Evolutionary conservation across 257 asterid genomes (phyloP).

Genomic region (Datura wrightii): DNA sequence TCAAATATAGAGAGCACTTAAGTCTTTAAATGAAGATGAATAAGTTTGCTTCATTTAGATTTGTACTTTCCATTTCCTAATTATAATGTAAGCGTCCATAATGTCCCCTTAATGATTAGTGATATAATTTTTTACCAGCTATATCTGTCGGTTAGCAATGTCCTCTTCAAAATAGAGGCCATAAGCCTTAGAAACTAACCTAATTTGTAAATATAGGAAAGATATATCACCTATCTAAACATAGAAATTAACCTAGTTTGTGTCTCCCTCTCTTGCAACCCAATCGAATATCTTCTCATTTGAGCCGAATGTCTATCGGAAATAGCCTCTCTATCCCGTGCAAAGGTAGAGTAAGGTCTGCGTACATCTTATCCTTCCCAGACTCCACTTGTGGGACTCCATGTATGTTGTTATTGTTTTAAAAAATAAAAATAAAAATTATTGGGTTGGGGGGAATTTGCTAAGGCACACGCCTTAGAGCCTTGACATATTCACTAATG

Average conservation of each 20-base stretch:
- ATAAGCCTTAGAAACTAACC: not conserved
- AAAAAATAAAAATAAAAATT: not conserved
- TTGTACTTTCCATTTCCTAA: not conserved
- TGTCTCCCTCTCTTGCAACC: no score
- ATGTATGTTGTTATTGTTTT: not conserved
- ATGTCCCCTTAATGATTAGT: not conserved
- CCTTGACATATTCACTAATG: constrained; percentile 25
- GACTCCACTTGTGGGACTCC: no score
- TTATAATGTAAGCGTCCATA: not conserved
- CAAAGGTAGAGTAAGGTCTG: no score
- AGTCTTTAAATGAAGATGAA: not conserved
- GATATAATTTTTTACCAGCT: not conserved
- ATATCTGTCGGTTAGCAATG: not conserved
- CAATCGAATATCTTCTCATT: no score
- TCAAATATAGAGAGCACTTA: constrained; percentile 16
- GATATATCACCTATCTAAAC: no score
- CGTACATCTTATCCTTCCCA: no score
- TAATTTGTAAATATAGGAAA: not conserved
- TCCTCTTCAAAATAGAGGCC: constrained; percentile 9
- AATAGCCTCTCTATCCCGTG: no score
- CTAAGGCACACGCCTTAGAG: not conserved
- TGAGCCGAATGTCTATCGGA: no score
- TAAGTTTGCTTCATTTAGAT: not conserved
- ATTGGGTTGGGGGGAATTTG: not conserved
- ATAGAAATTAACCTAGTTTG: no score